phyloP scores from a whole-genome alignment of 1,284 basidiomycete species.

The Fistulinella cinereoalba region DNA sequence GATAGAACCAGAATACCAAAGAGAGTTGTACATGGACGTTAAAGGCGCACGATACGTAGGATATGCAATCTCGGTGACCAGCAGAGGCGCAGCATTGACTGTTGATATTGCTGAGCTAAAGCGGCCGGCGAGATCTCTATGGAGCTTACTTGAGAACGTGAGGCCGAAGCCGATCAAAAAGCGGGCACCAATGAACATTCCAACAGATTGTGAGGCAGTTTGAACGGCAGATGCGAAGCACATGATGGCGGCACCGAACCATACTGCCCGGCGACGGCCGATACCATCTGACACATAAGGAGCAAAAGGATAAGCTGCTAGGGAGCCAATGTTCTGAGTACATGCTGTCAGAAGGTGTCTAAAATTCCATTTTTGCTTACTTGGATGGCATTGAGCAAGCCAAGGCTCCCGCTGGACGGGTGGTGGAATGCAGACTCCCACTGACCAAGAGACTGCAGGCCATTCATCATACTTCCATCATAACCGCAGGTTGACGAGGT shows the following conservation, averaged over 20 bases:
- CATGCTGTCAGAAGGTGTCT: conserved; percentile 5
- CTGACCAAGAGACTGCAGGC: conserved; percentile 60
- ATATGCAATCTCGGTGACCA: conserved; percentile 76
- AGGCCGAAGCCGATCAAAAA: conserved; percentile 81
- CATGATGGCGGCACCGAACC: conserved; percentile 64
- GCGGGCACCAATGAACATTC: conserved; percentile 80
- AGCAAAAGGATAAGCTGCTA: conserved; percentile 66
- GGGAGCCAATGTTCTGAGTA: conserved; percentile 61
- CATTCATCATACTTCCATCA: conserved; percentile 78
- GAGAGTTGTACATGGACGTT: conserved; percentile 72
- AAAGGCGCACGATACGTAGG: conserved; percentile 72
- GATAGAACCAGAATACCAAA: conserved; percentile 78
- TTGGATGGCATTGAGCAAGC: conserved; percentile 76
- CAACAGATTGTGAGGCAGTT: conserved; percentile 65
- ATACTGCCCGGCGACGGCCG: conserved; percentile 60
- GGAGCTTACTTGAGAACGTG: conserved; percentile 57
- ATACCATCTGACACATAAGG: conserved; percentile 71
- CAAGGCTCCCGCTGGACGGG: conserved; percentile 56
- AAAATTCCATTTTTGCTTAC: conserved; percentile 38
- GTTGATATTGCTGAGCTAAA: not conserved
- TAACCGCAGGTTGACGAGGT: conserved; percentile 78
- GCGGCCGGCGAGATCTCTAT: not conserved
- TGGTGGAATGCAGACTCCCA: conserved; percentile 58
- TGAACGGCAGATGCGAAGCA: conserved; percentile 63
- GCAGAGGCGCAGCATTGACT: conserved; percentile 68